Base-by-base conservation (phyloP, 2,329 filamentous ascomycete genomes). In the Aspergillus persii region DNA sequence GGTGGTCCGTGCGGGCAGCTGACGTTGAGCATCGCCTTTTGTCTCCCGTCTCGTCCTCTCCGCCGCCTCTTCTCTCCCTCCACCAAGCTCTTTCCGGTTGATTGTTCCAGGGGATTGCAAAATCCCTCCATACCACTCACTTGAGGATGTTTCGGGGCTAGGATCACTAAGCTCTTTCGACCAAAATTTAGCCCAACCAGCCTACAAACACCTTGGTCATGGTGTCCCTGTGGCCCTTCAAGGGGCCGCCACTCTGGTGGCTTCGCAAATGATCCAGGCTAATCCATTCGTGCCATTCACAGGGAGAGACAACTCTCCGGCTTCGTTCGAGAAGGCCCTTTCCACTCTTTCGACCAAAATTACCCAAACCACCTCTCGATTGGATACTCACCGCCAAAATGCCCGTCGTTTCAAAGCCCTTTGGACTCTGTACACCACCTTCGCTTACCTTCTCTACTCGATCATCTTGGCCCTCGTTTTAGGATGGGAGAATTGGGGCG, bases 261-360 rank as follows among this genome's bases (percentile, higher is more conserved):
- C 33, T 49, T 36, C 5, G 15, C 8, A 8, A 6, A 41, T 31
- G 26, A 18, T 11, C 23, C 46, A 26, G 29, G 15, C 36, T 48
- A 47, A 53, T 50, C 36, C 57, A 56, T 23, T 54, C 4, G 54
- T 58, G 51, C 50, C 51, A 50, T 26, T 54, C 58, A 26, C 69
- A 96, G 92, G 85, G 86, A 77, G 85, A 71, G 85, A 89, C 74
- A 89, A 85, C 72, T 96, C 93, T 65, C 89, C 95, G 29, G 93
- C 92, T 54, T 91, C 89, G 3, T 99, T 98, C 73, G 95, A 99
- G 79, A 97, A 93, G 81, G 87, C 89, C 2, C 87, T 99, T 31
- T 91, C 92, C 8, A 83, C 86, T 27, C 85, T 99, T 50, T 90
- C 93, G 9, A 81, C 82, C 54, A 96, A 95, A 78, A 97, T 99